These are phyloP conservation scores for Lotmaria passim DNA, from an alignment of 208 protist genomes.

Conservation along the genomic window DNA sequence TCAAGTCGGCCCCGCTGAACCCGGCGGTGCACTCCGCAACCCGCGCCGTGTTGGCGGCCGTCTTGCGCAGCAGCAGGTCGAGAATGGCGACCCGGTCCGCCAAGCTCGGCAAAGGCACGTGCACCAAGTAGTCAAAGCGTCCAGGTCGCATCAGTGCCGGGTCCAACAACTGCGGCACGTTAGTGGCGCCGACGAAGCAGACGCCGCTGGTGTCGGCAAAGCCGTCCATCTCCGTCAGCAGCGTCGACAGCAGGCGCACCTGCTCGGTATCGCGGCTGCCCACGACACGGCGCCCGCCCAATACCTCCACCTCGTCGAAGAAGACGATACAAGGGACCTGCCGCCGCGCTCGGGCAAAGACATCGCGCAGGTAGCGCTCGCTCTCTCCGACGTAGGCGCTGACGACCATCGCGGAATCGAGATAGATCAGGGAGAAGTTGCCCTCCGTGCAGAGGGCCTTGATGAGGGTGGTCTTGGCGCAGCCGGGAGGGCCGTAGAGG, in stretches of 20 bases:
- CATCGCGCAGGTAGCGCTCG: conserved; percentile 87
- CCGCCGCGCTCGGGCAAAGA: conserved; percentile 81
- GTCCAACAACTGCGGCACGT: conserved; percentile 91
- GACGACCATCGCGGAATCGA: conserved; percentile 86
- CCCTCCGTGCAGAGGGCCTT: conserved; percentile 84
- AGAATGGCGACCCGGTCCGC: conserved; percentile 70
- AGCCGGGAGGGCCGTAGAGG: conserved; percentile 95
- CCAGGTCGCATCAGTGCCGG: conserved; percentile 88
- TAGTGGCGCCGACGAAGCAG: conserved; percentile 93
- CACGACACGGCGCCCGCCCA: conserved; percentile 65
- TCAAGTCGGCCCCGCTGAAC: conserved; percentile 87
- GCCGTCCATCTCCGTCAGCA: conserved; percentile 98
- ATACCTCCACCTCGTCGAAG: conserved; percentile 95
- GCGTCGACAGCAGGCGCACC: conserved; percentile 94
- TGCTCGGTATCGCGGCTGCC: conserved; percentile 45
- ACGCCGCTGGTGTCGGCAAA: conserved; percentile 82
- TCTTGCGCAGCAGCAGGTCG: conserved; percentile 47
- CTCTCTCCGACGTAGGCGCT: conserved; percentile 95
- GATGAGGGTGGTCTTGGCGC: conserved; percentile 94
- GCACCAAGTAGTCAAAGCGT: conserved; percentile 89
- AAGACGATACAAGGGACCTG: conserved; percentile 93
- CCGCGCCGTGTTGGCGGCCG: conserved; percentile 42
- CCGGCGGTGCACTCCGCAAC: conserved; percentile 66
- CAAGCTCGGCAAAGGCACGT: conserved; percentile 74
- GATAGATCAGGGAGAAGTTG: conserved; percentile 83